Evolutionary conservation across 345 rosid species (phyloP).

Genomic region (Rhodamnia argentea): DNA sequence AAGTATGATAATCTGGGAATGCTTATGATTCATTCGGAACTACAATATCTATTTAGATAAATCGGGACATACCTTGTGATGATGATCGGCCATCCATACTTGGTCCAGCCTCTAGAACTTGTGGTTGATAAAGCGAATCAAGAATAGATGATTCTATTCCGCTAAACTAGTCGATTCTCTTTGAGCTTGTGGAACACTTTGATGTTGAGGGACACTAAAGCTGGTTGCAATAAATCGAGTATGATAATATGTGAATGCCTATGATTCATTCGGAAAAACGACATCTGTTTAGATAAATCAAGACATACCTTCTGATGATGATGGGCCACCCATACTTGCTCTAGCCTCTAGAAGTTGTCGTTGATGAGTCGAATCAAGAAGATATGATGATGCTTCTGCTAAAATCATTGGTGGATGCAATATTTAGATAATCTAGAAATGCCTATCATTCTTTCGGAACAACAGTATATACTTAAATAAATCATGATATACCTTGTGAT

Average conservation of each 20-base stretch:
- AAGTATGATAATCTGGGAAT: background rate
- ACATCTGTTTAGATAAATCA: background rate
- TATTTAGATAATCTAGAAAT: background rate
- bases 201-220: background rate
- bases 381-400: too few relatives aligned
- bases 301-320: background rate
- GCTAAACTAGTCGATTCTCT: too few relatives aligned
- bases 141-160: too few relatives aligned
- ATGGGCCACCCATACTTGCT: background rate
- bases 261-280: background rate
- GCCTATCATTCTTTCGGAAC: background rate
- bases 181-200: background rate
- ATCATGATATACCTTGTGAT: too few relatives aligned
- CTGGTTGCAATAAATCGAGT: background rate
- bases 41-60: background rate
- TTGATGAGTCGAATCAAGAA: too few relatives aligned
- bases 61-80: background rate
- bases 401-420: too few relatives aligned
- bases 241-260: background rate
- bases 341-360: background rate
- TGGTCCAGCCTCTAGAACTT: background rate
- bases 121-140: too few relatives aligned
- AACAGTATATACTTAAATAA: background rate
- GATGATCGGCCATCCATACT: background rate
- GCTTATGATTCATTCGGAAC: background rate